Evolutionary conservation across 2,329 filamentous ascomycete genomes (phyloP), one percentile per base, ranked within the genome.

Genomic region (Endothia cerciana): DNA sequence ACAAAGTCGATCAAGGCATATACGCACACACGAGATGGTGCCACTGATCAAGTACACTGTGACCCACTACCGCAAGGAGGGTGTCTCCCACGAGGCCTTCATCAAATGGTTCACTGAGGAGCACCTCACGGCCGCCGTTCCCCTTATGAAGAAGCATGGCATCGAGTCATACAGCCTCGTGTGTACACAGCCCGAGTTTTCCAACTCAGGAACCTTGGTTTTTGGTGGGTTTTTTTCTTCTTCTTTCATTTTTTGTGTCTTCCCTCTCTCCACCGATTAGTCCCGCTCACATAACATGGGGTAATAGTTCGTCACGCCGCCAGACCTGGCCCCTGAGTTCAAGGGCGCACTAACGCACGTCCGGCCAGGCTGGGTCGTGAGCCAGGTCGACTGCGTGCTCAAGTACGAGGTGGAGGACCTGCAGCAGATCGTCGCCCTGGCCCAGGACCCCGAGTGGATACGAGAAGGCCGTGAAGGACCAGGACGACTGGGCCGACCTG

Each of bases 11-110:
- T 36, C 33, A 36, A n/a, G n/a, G n/a, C n/a, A n/a, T n/a, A n/a
- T n/a, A n/a, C n/a, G n/a, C n/a, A n/a, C 33, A 7, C 33, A 36
- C 33, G 33, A 43, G 33, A 36, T 36, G 33, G 33, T 10, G 10
- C 33, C 33, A 5, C 55, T 58, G 17, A 40, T 74, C 38, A 75
- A 74, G 65, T 73, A 69, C 65, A 75, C 73, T 13, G 65, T 74
- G 30, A 74, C 71, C 22, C 74, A 75, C 57, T 70, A 75, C 60
- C 72, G 74, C 49, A 69, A 70, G 56, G 66, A 62, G 3, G 56
- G 75, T 25, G 72, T 72, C 59, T 73, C 74, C 6, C 74, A 76
- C 60, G 72, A 76, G 57, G 72, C 60, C 30, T 76, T 76, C 62
- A 73, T 75, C 53, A 72, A 74, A 41, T 76, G 71, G 73, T 71